Percentiles rank a stretch among this genome's conserved stretches.
Conservation (phyloP, 495 filamentous ascomycete species). For the Astrothelium macrocarpum region DNA sequence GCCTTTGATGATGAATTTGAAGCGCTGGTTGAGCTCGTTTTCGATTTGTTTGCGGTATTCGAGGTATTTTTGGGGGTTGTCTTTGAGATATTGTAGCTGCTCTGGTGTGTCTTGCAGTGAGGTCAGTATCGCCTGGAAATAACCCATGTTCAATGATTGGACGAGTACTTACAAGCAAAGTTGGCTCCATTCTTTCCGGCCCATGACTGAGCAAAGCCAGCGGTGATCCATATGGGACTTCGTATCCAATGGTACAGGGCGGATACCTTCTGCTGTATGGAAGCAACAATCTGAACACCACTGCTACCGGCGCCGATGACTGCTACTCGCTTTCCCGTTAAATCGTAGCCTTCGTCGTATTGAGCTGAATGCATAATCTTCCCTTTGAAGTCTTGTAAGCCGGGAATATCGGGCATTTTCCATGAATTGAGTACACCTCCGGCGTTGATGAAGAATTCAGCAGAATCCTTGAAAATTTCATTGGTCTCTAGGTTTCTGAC, state of each 20-base stretch:
- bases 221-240: conserved; percentile 33
- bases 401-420: conserved; percentile 31
- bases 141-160: neutral
- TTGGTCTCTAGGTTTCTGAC: conserved; percentile 24
- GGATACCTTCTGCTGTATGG: conserved; percentile 26
- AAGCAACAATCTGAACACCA: conserved; percentile 33
- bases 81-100: conserved; percentile 25
- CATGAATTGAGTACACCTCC: conserved; percentile 35
- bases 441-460: conserved; percentile 33
- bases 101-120: conserved; percentile 22
- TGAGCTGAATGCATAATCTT: conserved; percentile 35
- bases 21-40: conserved; percentile 37
- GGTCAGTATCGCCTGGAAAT: neutral
- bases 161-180: conserved; percentile 23
- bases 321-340: conserved; percentile 32
- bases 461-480: conserved; percentile 27
- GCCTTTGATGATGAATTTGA: conserved; percentile 37
- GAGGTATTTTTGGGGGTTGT: conserved; percentile 31
- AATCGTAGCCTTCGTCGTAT: conserved; percentile 29
- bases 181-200: conserved; percentile 31
- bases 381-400: conserved; percentile 28
- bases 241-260: conserved; percentile 32
- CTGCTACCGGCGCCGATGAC: conserved; percentile 30
- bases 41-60: conserved; percentile 37
- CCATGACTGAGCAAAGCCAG: conserved; percentile 32